Base-by-base conservation (phyloP, 1,139 yeast genomes). In the Blastobotrys serpentis region DNA sequence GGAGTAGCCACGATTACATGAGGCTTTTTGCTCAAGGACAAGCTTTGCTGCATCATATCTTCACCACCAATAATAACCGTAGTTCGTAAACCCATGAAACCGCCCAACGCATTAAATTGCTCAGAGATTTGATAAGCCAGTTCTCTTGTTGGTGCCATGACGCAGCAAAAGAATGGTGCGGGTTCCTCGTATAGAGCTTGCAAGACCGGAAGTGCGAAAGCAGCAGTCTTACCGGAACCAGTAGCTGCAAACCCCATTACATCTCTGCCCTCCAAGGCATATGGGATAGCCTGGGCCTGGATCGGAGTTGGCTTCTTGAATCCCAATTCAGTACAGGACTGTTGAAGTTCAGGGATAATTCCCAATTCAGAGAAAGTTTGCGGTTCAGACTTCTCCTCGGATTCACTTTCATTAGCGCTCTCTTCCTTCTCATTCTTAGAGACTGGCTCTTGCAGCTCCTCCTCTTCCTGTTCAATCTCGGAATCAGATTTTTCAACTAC, bases 181-280 rank as follows among this genome's bases (percentile, higher is more conserved):
- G 92, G 96, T 17, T 86, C 88, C 52, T 86, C 81, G 88, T 96
- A 90, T 45, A 92, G 74, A 0, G 89, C 83, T 66, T 94, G 97
- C 38, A 92, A 74, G 41, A 92, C 88, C 1, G 98, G 98, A 45
- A 94, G 71, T 7, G 92, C 81, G 66, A 94, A 94, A 0, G 98
- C 98, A 8, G 98, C 97, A 0, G 99, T 94, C 66, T 94, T 94
- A 70, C 99, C 99, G 17, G 96, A 86, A 54, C 99, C 99, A 1
- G 99, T 94, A 64, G 97, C 84, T 8, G 99, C 99, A 84, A 94
- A 88, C 58, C 98, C 98, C 50, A 94, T 96, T 44, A 94, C 94
- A 68, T 94, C 99, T 61, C 97, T 77, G 50, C 97, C 97, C 57
- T 84, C 81, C 19, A 92, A 71, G 3, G 97, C 97, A 58, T 86